Conservation (phyloP, 306 rosid genomes). For the Sphenostylis stenocarpa region DNA sequence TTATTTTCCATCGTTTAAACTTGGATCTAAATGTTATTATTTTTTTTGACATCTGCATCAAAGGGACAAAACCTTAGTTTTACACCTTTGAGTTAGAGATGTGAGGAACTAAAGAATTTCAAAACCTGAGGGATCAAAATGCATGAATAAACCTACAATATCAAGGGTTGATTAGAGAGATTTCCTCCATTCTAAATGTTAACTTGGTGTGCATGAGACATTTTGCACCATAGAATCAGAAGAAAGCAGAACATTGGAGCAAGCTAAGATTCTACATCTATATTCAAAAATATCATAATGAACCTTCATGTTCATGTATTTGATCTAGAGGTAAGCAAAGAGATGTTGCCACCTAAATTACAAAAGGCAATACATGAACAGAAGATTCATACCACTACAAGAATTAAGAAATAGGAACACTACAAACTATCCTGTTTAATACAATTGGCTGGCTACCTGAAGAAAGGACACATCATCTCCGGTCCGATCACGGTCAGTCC, state of each 20-base stretch:
- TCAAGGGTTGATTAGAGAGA: background rate
- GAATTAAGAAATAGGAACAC: constrained; percentile 28
- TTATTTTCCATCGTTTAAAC: no score
- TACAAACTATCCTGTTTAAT: constrained; percentile 32
- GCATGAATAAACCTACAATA: background rate
- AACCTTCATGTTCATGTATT: constrained; percentile 44
- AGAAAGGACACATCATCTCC: background rate
- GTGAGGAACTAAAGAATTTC: no score
- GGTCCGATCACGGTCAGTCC: background rate
- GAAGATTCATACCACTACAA: constrained; percentile 30
- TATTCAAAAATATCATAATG: constrained; percentile 22
- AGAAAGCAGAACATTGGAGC: background rate
- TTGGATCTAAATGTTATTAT: no score
- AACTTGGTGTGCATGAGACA: background rate
- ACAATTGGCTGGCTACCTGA: background rate
- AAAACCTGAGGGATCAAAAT: background rate
- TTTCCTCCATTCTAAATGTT: background rate
- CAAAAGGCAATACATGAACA: constrained; percentile 49
- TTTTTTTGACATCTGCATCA: no score
- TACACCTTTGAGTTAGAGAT: no score
- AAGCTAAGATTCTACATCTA: constrained; percentile 27
- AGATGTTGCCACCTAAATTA: constrained; percentile 66
- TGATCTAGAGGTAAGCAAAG: constrained; percentile 60
- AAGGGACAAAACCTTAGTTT: no score
- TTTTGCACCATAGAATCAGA: background rate